phyloP scores from a whole-genome alignment of 345 rosid species.

The Arabidopsis arenosa region DNA sequence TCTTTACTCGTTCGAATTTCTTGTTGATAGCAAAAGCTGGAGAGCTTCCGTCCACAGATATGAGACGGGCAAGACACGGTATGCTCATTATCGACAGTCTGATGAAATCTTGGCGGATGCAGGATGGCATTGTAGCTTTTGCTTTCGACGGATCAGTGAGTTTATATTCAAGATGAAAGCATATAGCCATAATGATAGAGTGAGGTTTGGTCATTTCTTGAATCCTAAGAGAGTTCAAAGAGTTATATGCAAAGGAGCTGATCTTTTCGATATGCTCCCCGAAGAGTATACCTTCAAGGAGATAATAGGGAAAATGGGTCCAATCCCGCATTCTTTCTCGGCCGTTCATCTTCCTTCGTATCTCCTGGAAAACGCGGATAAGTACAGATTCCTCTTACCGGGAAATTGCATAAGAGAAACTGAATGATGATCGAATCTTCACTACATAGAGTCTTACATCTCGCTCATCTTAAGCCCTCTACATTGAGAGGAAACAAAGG shows the following conservation, averaged over 20 bases:
- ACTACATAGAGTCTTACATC: constrained; percentile 19
- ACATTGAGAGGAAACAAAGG: constrained; percentile 35
- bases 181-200: constrained; percentile 77
- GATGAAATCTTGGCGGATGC: constrained; percentile 77
- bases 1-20: constrained; percentile 86
- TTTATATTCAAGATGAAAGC: constrained; percentile 84
- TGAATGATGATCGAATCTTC: constrained; percentile 42
- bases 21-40: constrained; percentile 81
- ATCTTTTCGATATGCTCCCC: constrained; percentile 80
- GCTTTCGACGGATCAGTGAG: constrained; percentile 69
- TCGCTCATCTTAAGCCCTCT: constrained; percentile 25
- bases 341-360: constrained; percentile 78
- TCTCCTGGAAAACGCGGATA: constrained; percentile 65
- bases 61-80: constrained; percentile 65
- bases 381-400: constrained; percentile 67
- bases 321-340: constrained; percentile 77
- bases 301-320: constrained; percentile 80
- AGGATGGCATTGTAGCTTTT: constrained; percentile 90
- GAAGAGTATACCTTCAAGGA: constrained; percentile 82
- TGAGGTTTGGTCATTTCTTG: constrained; percentile 68
- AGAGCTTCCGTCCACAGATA: constrained; percentile 84
- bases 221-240: constrained; percentile 74
- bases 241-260: constrained; percentile 77
- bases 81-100: constrained; percentile 76
- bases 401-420: constrained; percentile 68